Conservation (phyloP, 345 rosid species). For the Odontarrhena argentea region DNA sequence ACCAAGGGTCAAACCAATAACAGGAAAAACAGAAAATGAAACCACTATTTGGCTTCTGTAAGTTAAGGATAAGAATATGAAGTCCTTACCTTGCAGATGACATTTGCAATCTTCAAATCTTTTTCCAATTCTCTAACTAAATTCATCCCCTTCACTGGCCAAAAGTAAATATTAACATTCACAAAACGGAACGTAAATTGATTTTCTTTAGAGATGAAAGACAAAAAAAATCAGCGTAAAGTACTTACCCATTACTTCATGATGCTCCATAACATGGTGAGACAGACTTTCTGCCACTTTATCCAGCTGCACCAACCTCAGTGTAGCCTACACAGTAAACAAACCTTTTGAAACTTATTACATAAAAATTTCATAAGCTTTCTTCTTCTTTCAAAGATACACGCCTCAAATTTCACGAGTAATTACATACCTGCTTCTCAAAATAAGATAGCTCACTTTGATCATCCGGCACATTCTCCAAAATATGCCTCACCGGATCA, state of each 20-base stretch:
- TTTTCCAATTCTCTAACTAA: slow-evolving; percentile 96
- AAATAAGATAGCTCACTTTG: slow-evolving; percentile 68
- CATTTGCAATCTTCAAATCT: slow-evolving; percentile 94
- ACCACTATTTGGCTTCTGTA: not conserved
- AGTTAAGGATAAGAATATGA: slow-evolving; percentile 11
- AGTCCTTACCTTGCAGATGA: slow-evolving; percentile 84
- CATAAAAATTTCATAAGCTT: not conserved
- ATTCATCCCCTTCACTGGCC: slow-evolving; percentile 99
- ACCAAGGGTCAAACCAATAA: slow-evolving; percentile 35
- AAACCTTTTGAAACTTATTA: slow-evolving; percentile 1
- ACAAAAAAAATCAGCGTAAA: slow-evolving; percentile 1
- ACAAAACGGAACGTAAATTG: not conserved
- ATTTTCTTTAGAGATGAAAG: not conserved
- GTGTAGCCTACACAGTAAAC: slow-evolving; percentile 63
- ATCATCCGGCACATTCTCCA: slow-evolving; percentile 77
- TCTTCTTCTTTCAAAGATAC: not conserved
- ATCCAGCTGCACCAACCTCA: slow-evolving; percentile 90
- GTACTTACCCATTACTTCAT: slow-evolving; percentile 95
- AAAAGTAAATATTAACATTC: slow-evolving; percentile 44
- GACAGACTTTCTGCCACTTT: slow-evolving; percentile 79
- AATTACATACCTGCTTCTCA: slow-evolving; percentile 76
- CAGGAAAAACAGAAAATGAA: slow-evolving; percentile 18
- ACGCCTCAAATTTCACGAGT: not conserved
- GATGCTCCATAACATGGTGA: slow-evolving; percentile 90
- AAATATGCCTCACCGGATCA: slow-evolving; percentile 80